Base-by-base conservation (phyloP, 2,329 filamentous ascomycete genomes). In the Laburnicola sp. region DNA sequence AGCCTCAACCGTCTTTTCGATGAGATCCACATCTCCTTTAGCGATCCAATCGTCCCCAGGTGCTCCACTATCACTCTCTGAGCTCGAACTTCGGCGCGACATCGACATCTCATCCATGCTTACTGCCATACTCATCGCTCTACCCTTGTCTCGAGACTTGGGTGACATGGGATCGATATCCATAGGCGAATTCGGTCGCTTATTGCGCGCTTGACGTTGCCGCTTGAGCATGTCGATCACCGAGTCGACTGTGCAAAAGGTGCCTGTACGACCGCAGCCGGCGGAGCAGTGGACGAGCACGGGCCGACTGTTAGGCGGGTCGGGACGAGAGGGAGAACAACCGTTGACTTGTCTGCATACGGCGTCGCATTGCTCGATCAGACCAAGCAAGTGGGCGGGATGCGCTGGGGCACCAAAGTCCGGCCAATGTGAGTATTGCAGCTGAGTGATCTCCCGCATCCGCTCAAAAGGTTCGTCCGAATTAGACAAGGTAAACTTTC, bases 371-470 rank as follows among this genome's bases (percentile, higher is more conserved):
- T 96, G 83, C 71, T 97, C 91, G n/a, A 97, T 89, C 11, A 99
- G 76, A 2, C 87, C 88, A 11, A 99, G 80, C 2, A 99, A 80
- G 64, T 97, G 91, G 4, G 85, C 84, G 1, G 94, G 91, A 64
- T 95, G 88, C 0, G 94, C 91, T 0, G 93, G 93, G 0, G 91
- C 88, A 21, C 94, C 94, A 72, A 97, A 97, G 67, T 99, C 94
- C 0, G 94, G 94, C 94, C 94, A 99, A n/a, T 88, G 86, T 0
- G 91, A 86, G 70, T 97, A 97, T 68, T 97, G 92, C 10, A 99
- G 78, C 62, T 99, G 94, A 0, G 92, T 97, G 55, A 99, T 87
- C 72, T 97, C 92, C 23, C 93, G 88, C 59, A 96, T 87, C 0
- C 91, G 89, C 21, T 85, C 84, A 66, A 96, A 97, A 0, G 93